Percentiles rank a stretch among this genome's conserved stretches.
These are phyloP conservation scores for Carex pumila DNA, from an alignment of 176 grass and related monocot genomes.

Conservation along the genomic window DNA sequence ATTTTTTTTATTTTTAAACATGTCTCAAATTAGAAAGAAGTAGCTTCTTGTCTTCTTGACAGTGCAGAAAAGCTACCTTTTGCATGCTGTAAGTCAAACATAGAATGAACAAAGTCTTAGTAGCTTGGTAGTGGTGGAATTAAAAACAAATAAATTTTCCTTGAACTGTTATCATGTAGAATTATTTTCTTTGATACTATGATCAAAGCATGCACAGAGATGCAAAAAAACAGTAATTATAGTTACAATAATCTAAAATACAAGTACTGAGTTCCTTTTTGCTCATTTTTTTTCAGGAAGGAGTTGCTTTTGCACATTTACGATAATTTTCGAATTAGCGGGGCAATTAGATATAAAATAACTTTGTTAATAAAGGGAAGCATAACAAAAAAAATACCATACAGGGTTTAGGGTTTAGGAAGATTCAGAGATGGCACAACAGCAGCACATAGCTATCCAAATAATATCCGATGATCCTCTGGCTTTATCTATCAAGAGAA, in stretches of 20 bases:
- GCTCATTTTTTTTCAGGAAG: neutral
- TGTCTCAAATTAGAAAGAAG: no score
- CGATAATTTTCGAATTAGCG: neutral
- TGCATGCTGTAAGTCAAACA: no score
- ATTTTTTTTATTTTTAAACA: no score
- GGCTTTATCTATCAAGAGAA: neutral
- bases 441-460: neutral
- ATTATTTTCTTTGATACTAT: neutral
- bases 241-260: neutral
- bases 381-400: neutral
- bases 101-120: neutral
- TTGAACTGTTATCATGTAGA: neutral
- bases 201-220: neutral
- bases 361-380: neutral
- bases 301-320: no score
- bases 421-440: neutral
- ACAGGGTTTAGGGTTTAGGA: neutral
- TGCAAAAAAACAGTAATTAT: neutral
- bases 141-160: neutral
- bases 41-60: no score
- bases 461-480: neutral
- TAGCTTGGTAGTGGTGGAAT: neutral
- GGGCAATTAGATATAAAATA: neutral
- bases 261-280: neutral
- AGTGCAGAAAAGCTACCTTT: no score